Base-by-base conservation (phyloP, 2,329 filamentous ascomycete species). In the Aspergillus pseudoterreus region DNA sequence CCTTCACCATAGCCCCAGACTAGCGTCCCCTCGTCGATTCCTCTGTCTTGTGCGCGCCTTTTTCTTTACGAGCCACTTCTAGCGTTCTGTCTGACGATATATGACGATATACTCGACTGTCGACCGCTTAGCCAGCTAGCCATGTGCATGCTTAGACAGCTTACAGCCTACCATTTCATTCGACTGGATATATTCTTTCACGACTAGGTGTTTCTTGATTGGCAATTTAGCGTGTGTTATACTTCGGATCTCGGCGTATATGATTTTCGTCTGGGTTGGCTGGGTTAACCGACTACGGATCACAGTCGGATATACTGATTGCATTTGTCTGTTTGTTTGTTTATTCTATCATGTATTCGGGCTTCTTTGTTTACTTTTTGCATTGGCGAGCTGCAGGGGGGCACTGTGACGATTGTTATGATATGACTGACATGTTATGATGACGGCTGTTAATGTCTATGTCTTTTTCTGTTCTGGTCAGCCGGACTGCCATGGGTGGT, bases 121-220 rank as follows among this genome's bases (percentile, higher is more conserved):
- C 52, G 56, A 49, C 57, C 51, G 57, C 51, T 55, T 54, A 60
- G 57, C 57, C 58, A 61, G 51, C 57, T 43, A 60, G 57, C 57
- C 51, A 58, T 58, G 58, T 61, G 54, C 56, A 58, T 61, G 54
- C 57, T 57, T 61, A 61, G 59, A 61, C 57, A 61, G 50, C 58
- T 53, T 53, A 38, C 14, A 38, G 15, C 39, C 39, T 58, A 51
- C 53, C 51, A 53, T 59, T 57, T 57, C 48, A 50, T 59, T 57
- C 59, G 52, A 51, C 57, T 56, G 59, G 56, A 58, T 56, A 58
- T 58, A 56, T 53, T 19, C 14, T 17, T 43, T 38, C 50, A 15
- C 49, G 57, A 53, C 48, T 58, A 58, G 53, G 52, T 52, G 43
- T 45, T 49, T 45, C 52, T 57, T 52, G 57, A 33, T 50, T 56